Evolutionary conservation across 345 rosid species (phyloP).

Genomic region (Kandelia obovata): DNA sequence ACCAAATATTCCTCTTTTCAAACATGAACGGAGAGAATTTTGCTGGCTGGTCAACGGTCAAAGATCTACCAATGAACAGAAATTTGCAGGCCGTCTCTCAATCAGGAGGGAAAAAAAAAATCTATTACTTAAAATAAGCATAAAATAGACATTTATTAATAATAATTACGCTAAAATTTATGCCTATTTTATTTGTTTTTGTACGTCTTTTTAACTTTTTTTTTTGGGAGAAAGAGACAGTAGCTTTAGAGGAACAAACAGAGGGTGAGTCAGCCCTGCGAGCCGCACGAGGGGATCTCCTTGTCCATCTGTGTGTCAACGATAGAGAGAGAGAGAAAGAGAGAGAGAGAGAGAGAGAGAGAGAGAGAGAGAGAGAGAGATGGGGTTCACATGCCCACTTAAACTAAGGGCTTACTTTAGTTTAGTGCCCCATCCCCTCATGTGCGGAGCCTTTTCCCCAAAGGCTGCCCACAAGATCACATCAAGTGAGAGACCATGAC

Average conservation of each 20-base stretch:
- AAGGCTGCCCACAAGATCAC: background rate
- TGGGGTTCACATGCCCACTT: no score
- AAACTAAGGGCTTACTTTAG: no score
- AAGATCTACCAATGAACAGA: constrained; percentile 21
- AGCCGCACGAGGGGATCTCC: constrained; percentile 73
- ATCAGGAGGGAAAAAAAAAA: background rate
- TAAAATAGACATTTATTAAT: no score
- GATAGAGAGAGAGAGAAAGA: no score
- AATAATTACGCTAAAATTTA: no score
- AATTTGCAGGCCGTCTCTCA: background rate
- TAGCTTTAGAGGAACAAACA: constrained; percentile 11
- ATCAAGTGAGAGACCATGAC: constrained; percentile 1
- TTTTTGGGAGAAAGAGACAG: background rate
- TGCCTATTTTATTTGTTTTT: no score
- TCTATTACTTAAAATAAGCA: no score
- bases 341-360: no score
- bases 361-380: no score
- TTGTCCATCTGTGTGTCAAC: background rate
- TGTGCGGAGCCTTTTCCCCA: constrained; percentile 4
- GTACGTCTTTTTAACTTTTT: no score
- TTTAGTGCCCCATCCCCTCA: background rate
- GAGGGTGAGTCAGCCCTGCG: constrained; percentile 41
- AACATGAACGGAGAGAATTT: background rate
- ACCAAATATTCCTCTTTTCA: constrained; percentile 23
- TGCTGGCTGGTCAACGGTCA: constrained; percentile 49